These are phyloP conservation scores for Glycine tomentella DNA, from an alignment of 306 rosid genomes.

Conservation along the genomic window DNA sequence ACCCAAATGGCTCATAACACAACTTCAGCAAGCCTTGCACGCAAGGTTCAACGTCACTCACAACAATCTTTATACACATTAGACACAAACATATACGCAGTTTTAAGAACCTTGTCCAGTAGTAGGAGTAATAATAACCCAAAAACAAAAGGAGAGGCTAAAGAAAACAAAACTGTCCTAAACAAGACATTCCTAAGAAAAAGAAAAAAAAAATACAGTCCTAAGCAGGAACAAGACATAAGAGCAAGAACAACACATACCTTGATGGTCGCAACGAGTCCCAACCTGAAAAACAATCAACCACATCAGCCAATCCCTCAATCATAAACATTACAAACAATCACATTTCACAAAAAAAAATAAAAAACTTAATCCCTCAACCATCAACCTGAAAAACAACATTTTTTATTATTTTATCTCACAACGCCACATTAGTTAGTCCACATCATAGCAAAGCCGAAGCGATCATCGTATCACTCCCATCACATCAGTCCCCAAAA, in stretches of 20 bases:
- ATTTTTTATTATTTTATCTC: no score
- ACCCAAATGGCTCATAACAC: neutral
- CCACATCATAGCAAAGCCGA: no score
- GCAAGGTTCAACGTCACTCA: neutral
- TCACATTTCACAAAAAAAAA: neutral
- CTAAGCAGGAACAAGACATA: neutral
- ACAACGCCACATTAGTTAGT: neutral
- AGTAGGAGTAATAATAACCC: neutral
- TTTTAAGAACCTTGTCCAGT: neutral
- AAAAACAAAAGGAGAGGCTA: neutral
- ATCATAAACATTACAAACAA: neutral
- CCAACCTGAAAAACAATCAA: constrained; percentile 80
- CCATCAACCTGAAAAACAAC: no score
- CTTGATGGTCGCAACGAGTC: constrained; percentile 95
- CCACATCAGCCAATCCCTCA: constrained; percentile 49
- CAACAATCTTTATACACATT: neutral
- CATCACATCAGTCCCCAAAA: no score
- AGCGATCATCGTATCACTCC: no score
- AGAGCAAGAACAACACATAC: constrained; percentile 50
- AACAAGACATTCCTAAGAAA: constrained; percentile 57
- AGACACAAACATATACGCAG: neutral
- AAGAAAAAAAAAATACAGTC: no score
- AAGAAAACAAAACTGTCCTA: neutral
- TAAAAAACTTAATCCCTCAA: no score
- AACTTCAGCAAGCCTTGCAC: neutral